Percentiles rank a stretch among this genome's conserved stretches.
Conservation (phyloP, 2,329 filamentous ascomycete species). For the Davidsoniella eucalypti region DNA sequence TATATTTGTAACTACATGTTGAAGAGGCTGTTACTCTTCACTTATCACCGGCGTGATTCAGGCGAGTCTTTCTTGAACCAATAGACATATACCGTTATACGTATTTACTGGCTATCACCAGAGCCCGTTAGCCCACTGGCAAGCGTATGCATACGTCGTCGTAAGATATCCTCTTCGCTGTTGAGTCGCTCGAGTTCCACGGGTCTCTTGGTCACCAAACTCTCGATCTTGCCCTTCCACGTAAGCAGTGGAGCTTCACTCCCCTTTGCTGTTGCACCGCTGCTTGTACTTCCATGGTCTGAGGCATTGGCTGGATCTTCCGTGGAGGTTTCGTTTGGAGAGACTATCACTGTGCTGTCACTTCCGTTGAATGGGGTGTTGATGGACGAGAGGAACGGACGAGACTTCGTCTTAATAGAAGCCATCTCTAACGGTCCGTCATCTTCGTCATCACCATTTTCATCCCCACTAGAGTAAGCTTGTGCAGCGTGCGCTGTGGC, state of each 20-base stretch:
- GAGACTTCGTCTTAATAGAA: constrained; percentile 30
- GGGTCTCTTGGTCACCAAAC: constrained; percentile 21
- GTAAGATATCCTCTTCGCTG: constrained; percentile 40
- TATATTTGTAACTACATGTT: too few relatives aligned
- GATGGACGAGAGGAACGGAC: neutral
- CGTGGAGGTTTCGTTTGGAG: constrained; percentile 14
- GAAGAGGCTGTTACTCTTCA: too few relatives aligned
- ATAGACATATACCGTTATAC: neutral
- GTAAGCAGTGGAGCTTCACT: constrained; percentile 12
- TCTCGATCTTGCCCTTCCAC: constrained; percentile 17
- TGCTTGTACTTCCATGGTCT: constrained; percentile 17
- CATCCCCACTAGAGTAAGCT: neutral
- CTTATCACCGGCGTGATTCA: too few relatives aligned
- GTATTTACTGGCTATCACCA: constrained; percentile 24
- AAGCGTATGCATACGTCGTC: constrained; percentile 41
- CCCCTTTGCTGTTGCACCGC: constrained; percentile 1
- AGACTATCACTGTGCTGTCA: constrained; percentile 12
- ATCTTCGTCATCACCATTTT: constrained; percentile 36
- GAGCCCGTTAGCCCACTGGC: constrained; percentile 35
- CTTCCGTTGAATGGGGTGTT: constrained; percentile 7
- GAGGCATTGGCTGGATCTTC: constrained; percentile 15
- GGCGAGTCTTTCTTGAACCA: too few relatives aligned
- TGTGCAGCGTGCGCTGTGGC: constrained; percentile 2
- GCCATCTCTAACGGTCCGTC: constrained; percentile 71
- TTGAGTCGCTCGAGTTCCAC: constrained; percentile 36